A percentile compares a stretch with the other conserved stretches of the same genome.
These are phyloP conservation scores for Cyclotella atomus DNA, from an alignment of 108 stramenopile genomes.

Conservation along the genomic window DNA sequence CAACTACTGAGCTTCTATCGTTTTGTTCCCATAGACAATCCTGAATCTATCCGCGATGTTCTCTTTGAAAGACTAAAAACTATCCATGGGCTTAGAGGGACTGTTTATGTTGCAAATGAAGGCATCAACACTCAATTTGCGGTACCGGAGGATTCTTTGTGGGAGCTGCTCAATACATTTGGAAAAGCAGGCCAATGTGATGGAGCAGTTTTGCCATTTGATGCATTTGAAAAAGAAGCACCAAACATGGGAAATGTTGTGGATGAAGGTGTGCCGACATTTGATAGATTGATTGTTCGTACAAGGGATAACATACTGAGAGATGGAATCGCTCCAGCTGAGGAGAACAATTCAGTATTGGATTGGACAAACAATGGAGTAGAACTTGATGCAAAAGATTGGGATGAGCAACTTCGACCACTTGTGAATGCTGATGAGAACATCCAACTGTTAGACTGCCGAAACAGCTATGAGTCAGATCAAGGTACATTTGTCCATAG, in stretches of 20 bases:
- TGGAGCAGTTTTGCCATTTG: conserved; percentile 49
- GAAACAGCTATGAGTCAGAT: conserved; percentile 78
- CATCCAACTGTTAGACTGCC: conserved; percentile 59
- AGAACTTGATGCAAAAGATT: conserved; percentile 53
- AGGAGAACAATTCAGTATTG: conserved; percentile 8
- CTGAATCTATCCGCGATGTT: conserved; percentile 36
- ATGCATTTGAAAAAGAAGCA: conserved; percentile 47
- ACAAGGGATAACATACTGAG: conserved; percentile 55
- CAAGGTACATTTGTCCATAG: conserved; percentile 70
- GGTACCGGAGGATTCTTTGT: conserved; percentile 61
- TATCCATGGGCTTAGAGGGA: conserved; percentile 53
- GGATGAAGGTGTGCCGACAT: conserved; percentile 47
- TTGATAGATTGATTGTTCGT: conserved; percentile 60
- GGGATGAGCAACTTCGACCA: conserved; percentile 53
- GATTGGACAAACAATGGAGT: conserved; percentile 61
- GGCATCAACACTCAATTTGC: conserved; percentile 92
- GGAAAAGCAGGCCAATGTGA: conserved; percentile 16
- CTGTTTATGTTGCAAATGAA: conserved; percentile 79
- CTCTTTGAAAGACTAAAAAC: conserved; percentile 40
- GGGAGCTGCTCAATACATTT: conserved; percentile 30
- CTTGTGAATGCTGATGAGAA: not conserved
- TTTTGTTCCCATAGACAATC: conserved; percentile 46
- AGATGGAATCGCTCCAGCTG: conserved; percentile 41
- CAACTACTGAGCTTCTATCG: conserved; percentile 65
- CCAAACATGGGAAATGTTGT: conserved; percentile 60